These are phyloP conservation scores for Platanus orientalis DNA, from an alignment of 164 flowering plant genomes.

Conservation along the genomic window DNA sequence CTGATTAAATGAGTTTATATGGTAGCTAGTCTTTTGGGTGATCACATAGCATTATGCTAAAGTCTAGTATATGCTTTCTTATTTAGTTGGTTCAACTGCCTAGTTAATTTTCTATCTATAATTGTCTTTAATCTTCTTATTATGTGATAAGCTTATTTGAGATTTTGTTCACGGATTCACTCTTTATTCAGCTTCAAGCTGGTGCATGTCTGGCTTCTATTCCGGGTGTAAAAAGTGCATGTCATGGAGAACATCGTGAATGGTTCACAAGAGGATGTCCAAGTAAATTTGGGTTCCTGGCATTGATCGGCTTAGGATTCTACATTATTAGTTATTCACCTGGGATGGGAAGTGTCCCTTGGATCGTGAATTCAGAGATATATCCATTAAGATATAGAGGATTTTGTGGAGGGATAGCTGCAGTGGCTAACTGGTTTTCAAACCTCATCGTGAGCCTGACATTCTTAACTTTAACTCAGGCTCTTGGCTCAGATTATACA, in stretches of 20 bases:
- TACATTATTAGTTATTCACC: slow-evolving; percentile 76
- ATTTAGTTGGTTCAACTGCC: too few relatives aligned
- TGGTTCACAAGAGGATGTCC: slow-evolving; percentile 79
- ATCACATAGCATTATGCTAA: too few relatives aligned
- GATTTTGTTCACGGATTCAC: not conserved
- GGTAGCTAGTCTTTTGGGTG: too few relatives aligned
- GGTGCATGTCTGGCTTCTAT: slow-evolving; percentile 61
- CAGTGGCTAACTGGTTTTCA: slow-evolving; percentile 70
- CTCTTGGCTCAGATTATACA: slow-evolving; percentile 62
- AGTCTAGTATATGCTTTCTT: too few relatives aligned
- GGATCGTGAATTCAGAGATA: not conserved
- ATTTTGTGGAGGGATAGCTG: slow-evolving; percentile 81
- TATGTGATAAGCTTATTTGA: too few relatives aligned
- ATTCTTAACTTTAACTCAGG: slow-evolving; percentile 53
- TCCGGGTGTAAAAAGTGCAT: slow-evolving; percentile 14
- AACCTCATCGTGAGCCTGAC: slow-evolving; percentile 68
- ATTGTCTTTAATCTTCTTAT: too few relatives aligned
- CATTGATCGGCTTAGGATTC: slow-evolving; percentile 48
- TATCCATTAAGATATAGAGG: slow-evolving; percentile 32
- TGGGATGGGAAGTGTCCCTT: not conserved
- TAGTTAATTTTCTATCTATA: too few relatives aligned
- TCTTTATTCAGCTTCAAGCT: slow-evolving; percentile 36
- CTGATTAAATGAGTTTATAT: too few relatives aligned
- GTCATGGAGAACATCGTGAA: slow-evolving; percentile 31
- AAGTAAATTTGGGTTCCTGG: slow-evolving; percentile 54